Base-by-base conservation (phyloP, 306 rosid genomes). In the Abrus precatorius region DNA sequence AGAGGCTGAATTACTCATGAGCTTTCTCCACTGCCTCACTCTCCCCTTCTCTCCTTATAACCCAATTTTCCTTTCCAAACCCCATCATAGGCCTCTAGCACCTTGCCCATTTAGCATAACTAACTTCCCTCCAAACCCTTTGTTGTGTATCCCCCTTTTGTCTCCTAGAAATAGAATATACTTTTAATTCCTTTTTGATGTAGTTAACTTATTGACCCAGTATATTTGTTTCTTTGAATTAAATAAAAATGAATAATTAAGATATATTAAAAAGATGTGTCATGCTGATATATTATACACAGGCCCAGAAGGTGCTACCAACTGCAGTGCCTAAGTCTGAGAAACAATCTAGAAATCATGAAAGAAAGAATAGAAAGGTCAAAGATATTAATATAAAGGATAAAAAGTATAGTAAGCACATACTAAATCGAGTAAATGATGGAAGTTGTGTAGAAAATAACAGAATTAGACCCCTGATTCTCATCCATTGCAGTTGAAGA, bases 371-470 rank as follows among this genome's bases (percentile, higher is more conserved):
- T 1, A 79, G 36, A 40, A 41, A 72, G 84, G 73, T 50, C 10
- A 80, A 62, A 72, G 78, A 36, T 32, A 33, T 9, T 27, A 33
- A 48, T 49, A 61, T 4, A 44, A 75, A 63, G 67, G 71, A 12
- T 8, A 70, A 70, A 6, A 70, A 69, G 45, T 1, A 54, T 30
- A 62, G 6, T 64, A 76, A 76, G 80, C 85, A 80, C 65, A 80
- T 2, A 47, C 44, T 28, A 52, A 36, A 33, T 52, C 78, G 8
- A 68, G 72, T 74, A 68, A 79, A 68, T 75, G 47, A 84, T 84
- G 84, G 87, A 38, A 78, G 80, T 73, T 84, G 84, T 75, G 11
- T 84, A 50, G 87, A 60, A 28, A 84, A 84, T 70, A 80, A 61
- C 59, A 52, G 49, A 69, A 47, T 28, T 38, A 43, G 48, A 53